phyloP scores from a whole-genome alignment of 306 rosid genomes.

The Rosa rugosa region DNA sequence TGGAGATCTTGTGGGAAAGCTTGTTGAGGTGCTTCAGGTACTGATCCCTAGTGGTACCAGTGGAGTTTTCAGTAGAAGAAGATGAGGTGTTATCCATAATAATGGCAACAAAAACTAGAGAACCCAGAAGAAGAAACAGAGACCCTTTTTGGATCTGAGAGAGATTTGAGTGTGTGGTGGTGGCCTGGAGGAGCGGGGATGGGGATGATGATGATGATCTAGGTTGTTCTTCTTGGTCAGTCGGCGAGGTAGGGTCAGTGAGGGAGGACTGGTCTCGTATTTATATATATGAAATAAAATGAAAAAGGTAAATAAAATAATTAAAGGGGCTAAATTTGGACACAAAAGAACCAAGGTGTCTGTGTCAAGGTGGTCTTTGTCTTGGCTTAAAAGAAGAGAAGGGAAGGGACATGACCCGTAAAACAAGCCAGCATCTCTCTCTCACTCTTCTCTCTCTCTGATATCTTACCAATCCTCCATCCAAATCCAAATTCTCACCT shows the following conservation, averaged over 20 bases:
- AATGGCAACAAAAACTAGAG: neutral
- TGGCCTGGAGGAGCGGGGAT: neutral
- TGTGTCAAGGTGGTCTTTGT: slow-evolving; percentile 3
- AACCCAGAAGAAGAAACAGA: neutral
- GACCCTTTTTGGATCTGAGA: neutral
- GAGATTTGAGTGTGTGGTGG: neutral
- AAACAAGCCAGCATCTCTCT: slow-evolving; percentile 35
- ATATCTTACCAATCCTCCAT: neutral
- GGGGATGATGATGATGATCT: neutral
- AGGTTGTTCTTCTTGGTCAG: neutral
- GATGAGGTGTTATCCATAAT: slow-evolving; percentile 5
- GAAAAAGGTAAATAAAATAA: neutral
- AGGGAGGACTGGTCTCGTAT: neutral
- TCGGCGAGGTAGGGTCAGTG: neutral
- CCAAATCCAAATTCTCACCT: neutral
- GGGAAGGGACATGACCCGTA: slow-evolving; percentile 36
- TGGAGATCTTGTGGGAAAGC: slow-evolving; percentile 95
- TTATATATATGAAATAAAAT: neutral
- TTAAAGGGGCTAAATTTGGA: neutral
- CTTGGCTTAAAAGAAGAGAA: slow-evolving; percentile 26
- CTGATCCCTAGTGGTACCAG: slow-evolving; percentile 39
- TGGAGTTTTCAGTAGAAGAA: slow-evolving; percentile 1
- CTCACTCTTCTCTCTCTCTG: neutral
- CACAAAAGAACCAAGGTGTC: slow-evolving; percentile 18
- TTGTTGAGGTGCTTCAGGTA: slow-evolving; percentile 79